Evolutionary conservation across 2,329 filamentous ascomycete genomes (phyloP).

Genomic region (Thyridium curvatum): DNA sequence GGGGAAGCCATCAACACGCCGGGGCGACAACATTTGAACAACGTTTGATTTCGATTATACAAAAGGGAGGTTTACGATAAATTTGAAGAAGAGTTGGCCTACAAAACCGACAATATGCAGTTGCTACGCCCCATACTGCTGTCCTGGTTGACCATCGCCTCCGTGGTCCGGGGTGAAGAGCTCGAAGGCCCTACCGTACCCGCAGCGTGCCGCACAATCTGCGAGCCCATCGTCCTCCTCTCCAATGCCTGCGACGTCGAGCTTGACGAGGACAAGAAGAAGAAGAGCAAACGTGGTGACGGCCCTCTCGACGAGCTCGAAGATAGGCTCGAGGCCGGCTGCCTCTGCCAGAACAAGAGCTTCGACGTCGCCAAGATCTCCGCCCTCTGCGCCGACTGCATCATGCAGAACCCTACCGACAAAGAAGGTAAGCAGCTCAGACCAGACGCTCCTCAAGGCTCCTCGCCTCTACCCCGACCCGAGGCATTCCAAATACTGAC

Average conservation of each 20-base stretch:
- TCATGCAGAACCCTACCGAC: slow-evolving; percentile 1
- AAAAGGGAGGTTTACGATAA: too few relatives aligned
- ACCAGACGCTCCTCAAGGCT: too few relatives aligned
- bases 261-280: not conserved
- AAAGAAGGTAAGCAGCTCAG: not conserved
- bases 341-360: slow-evolving; percentile 7
- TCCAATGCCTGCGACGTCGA: slow-evolving; percentile 5
- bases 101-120: too few relatives aligned
- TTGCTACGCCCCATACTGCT: too few relatives aligned
- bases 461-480: too few relatives aligned
- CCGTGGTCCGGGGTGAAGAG: not conserved
- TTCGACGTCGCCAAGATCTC: slow-evolving; percentile 4
- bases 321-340: not conserved
- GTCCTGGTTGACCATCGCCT: not conserved
- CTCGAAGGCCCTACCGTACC: slow-evolving; percentile 3
- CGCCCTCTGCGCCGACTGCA: slow-evolving; percentile 5
- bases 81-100: too few relatives aligned
- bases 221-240: slow-evolving; percentile 6
- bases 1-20: too few relatives aligned
- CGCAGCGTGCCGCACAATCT: slow-evolving; percentile 3
- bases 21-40: too few relatives aligned
- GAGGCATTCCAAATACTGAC: not conserved
- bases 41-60: too few relatives aligned
- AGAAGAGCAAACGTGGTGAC: not conserved
- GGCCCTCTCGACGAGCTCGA: not conserved